Evolutionary conservation across 129 eudicot genomes (phyloP).

Genomic region (Lactuca sativa): DNA sequence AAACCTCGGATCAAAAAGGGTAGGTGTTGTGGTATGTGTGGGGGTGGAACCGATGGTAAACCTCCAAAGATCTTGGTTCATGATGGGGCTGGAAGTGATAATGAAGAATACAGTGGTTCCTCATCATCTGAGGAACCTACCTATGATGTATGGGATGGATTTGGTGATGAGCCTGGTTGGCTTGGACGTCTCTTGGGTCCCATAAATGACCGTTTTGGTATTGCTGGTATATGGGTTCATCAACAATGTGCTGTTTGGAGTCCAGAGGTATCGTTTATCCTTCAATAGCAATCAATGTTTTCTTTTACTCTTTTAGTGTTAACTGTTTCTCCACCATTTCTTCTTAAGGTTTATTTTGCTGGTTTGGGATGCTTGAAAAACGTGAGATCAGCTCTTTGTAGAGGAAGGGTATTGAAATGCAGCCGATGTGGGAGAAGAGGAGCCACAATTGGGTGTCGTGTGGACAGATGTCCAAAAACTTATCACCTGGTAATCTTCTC

Average conservation of each 20-base stretch:
- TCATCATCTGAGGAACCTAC: constrained; percentile 79
- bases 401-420: constrained; percentile 93
- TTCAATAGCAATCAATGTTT: neutral
- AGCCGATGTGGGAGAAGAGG: constrained; percentile 93
- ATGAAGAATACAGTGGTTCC: constrained; percentile 83
- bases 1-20: constrained; percentile 67
- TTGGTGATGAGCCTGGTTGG: constrained; percentile 98
- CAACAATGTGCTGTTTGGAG: constrained; percentile 99
- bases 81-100: constrained; percentile 82
- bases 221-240: constrained; percentile 98
- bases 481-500: constrained; percentile 79
- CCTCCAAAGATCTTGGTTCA: constrained; percentile 73
- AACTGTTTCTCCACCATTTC: constrained; percentile 10
- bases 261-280: constrained; percentile 78
- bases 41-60: constrained; percentile 88
- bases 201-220: constrained; percentile 84
- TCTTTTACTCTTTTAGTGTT: neutral
- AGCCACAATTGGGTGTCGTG: constrained; percentile 98
- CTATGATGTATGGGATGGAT: constrained; percentile 92
- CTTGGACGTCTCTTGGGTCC: constrained; percentile 95
- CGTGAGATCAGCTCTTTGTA: constrained; percentile 91
- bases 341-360: constrained; percentile 90
- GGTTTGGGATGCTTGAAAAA: constrained; percentile 96
- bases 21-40: constrained; percentile 93
- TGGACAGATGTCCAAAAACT: constrained; percentile 96